phyloP scores from a whole-genome alignment of 768 basidiomycete species.

The Sistotremastrum suecicum region DNA sequence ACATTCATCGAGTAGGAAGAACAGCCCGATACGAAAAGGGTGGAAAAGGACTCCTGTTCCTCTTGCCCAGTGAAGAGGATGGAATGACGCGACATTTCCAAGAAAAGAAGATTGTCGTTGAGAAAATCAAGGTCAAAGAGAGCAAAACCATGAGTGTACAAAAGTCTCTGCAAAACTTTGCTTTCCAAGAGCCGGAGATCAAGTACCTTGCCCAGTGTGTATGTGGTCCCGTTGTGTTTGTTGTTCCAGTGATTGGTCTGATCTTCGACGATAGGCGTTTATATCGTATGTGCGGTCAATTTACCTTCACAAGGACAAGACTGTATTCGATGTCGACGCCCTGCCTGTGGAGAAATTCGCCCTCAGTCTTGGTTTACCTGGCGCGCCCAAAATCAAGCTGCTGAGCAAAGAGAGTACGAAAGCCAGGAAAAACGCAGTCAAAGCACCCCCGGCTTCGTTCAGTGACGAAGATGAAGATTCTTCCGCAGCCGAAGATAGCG shows the following conservation, averaged over 20 bases:
- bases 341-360: conserved; percentile 79
- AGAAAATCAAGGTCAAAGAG: conserved; percentile 75
- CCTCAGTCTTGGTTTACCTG: conserved; percentile 82
- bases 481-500: conserved; percentile 17
- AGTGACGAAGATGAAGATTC: conserved; percentile 11
- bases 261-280: conserved; percentile 49
- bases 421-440: conserved; percentile 52
- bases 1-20: conserved; percentile 92
- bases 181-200: conserved; percentile 91
- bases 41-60: conserved; percentile 71
- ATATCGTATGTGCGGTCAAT: conserved; percentile 92
- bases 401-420: conserved; percentile 52
- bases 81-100: conserved; percentile 67
- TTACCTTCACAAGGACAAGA: conserved; percentile 86
- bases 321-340: conserved; percentile 74
- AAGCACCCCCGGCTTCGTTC: no score
- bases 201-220: conserved; percentile 94
- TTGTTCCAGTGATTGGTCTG: conserved; percentile 8
- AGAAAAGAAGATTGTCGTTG: conserved; percentile 55
- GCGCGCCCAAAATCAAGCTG: conserved; percentile 93
- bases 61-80: conserved; percentile 85
- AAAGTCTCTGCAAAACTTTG: conserved; percentile 82
- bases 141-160: conserved; percentile 78
- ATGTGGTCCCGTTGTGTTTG: conserved; percentile 40
- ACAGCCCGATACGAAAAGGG: conserved; percentile 89